Percentiles rank a stretch among this genome's conserved stretches.
These are phyloP conservation scores for Hypoxylon rickii DNA, from an alignment of 495 filamentous ascomycete genomes.

Conservation along the genomic window DNA sequence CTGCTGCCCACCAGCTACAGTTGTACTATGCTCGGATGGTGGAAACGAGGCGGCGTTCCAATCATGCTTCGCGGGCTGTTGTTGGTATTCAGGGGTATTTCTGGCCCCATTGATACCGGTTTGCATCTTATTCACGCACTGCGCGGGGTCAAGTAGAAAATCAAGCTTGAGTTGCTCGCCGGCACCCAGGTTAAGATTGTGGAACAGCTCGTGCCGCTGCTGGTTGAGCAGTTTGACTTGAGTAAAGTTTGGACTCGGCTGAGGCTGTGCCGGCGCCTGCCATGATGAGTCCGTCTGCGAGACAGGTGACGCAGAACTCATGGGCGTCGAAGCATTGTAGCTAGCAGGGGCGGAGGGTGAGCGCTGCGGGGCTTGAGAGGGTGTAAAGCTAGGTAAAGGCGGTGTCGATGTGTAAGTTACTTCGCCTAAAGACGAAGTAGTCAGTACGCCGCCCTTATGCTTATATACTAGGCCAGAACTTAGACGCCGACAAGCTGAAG, in stretches of 20 bases:
- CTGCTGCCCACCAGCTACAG: constrained; percentile 9
- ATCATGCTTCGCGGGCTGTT: constrained; percentile 49
- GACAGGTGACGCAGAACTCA: constrained; percentile 44
- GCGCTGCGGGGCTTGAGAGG: constrained; percentile 23
- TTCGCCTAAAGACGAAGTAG: constrained; percentile 13
- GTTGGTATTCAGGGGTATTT: constrained; percentile 41
- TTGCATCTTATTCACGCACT: constrained; percentile 43
- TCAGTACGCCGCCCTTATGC: too few species aligned
- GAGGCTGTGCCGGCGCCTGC: constrained; percentile 32
- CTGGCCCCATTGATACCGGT: constrained; percentile 44
- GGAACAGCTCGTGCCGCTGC: constrained; percentile 58
- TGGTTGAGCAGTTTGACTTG: constrained; percentile 46
- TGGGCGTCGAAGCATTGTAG: constrained; percentile 41
- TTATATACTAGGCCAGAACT: too few species aligned
- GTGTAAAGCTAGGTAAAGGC: constrained; percentile 13
- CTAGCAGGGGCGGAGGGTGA: constrained; percentile 29
- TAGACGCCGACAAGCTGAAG: too few species aligned
- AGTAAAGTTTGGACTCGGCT: constrained; percentile 20
- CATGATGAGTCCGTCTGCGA: constrained; percentile 36
- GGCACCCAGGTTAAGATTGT: constrained; percentile 61
- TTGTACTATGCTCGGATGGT: not conserved
- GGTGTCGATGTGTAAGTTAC: constrained; percentile 29
- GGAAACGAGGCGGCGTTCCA: constrained; percentile 44
- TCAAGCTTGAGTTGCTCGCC: constrained; percentile 67
- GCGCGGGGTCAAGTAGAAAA: constrained; percentile 62